Percentiles rank a stretch among this genome's conserved stretches.
These are phyloP conservation scores for Mimosa bimucronata DNA, from an alignment of 306 rosid genomes.

Conservation along the genomic window DNA sequence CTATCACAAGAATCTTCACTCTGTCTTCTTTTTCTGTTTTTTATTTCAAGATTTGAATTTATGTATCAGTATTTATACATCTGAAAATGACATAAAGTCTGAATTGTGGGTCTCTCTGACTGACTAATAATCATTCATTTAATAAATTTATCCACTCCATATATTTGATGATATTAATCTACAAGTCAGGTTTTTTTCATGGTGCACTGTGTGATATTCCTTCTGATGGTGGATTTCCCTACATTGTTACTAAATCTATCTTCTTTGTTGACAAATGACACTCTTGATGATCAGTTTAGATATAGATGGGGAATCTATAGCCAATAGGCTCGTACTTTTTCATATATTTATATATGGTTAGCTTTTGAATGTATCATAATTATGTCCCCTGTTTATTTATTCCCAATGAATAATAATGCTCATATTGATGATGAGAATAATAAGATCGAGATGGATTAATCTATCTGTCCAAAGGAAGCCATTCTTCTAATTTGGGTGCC, in stretches of 20 bases:
- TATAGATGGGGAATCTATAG: conserved; percentile 14
- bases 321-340: conserved; percentile 15
- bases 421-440: not conserved
- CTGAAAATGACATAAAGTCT: conserved; percentile 73
- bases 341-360: not conserved
- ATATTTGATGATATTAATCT: not conserved
- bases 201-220: conserved; percentile 43
- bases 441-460: not conserved
- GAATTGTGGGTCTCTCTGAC: conserved; percentile 37
- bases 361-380: not conserved
- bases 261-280: conserved; percentile 56
- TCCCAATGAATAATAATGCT: not conserved
- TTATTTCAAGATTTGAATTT: conserved; percentile 17
- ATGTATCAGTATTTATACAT: conserved; percentile 15
- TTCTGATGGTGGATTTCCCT: conserved; percentile 40
- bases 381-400: not conserved
- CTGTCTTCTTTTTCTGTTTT: not conserved
- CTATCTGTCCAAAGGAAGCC: not conserved
- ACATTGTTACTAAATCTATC: conserved; percentile 30
- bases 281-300: not conserved
- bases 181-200: conserved; percentile 25
- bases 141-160: conserved; percentile 7
- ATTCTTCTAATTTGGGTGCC: not conserved
- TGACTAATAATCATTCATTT: conserved; percentile 45
- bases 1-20: conserved; percentile 68